A percentile compares a stretch with the other conserved stretches of the same genome.
These are phyloP conservation scores for Talaromyces rugulosus DNA, from an alignment of 2,329 filamentous ascomycete species.

Conservation along the genomic window DNA sequence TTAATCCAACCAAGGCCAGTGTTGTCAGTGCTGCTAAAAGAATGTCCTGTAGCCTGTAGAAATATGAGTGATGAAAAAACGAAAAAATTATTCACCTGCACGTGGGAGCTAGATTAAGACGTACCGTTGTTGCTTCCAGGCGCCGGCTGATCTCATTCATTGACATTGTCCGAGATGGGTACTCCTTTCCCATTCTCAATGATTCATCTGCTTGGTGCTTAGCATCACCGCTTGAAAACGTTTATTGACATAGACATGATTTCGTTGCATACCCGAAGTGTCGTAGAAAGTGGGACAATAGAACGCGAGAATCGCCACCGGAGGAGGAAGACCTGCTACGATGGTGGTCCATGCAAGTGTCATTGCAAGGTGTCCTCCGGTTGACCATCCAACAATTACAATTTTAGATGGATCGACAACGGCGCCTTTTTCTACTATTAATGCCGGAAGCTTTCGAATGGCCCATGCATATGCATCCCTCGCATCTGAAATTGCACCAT, in stretches of 20 bases:
- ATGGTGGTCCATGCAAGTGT: neutral
- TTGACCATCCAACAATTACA: conserved; percentile 6
- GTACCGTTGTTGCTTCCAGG: neutral
- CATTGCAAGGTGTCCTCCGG: conserved; percentile 8
- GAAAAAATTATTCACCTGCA: neutral
- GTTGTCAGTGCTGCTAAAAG: neutral
- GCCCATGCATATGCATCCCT: conserved; percentile 3
- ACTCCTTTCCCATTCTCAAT: neutral
- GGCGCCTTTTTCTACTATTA: neutral
- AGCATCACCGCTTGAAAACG: neutral
- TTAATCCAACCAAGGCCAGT: conserved; percentile 16
- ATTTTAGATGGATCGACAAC: neutral
- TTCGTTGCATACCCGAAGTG: neutral
- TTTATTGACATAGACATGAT: neutral
- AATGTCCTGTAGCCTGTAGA: neutral
- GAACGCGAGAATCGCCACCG: neutral
- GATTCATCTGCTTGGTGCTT: neutral
- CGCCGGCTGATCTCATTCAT: neutral
- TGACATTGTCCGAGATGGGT: neutral
- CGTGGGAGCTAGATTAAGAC: neutral
- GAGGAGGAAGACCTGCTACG: neutral
- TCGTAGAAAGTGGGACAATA: conserved; percentile 5
- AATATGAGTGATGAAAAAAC: neutral
- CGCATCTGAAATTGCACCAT: neutral
- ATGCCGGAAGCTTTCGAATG: neutral